Conservation (phyloP, 2,329 filamentous ascomycete species). For the Aureobasidium sp. region DNA sequence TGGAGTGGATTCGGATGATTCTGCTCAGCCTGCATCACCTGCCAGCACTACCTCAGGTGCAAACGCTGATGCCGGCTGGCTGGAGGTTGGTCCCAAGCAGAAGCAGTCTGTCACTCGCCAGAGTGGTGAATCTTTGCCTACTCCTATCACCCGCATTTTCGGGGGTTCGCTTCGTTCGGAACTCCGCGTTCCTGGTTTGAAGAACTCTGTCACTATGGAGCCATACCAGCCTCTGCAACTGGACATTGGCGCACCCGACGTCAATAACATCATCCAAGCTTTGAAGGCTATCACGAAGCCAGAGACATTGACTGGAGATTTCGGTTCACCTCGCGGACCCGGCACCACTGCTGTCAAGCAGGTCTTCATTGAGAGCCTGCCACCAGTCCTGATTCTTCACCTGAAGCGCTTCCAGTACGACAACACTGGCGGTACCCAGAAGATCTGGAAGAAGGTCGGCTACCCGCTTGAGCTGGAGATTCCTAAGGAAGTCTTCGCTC, state of each 20-base stretch:
- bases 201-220: conserved; percentile 85
- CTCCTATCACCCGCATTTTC: conserved; percentile 89
- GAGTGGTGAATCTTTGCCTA: conserved; percentile 55
- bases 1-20: conserved; percentile 19
- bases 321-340: conserved; percentile 67
- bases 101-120: conserved; percentile 78
- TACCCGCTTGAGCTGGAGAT: conserved; percentile 94
- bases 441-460: conserved; percentile 97
- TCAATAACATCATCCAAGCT: conserved; percentile 87
- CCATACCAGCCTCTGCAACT: conserved; percentile 92
- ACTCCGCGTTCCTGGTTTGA: conserved; percentile 74
- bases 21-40: conserved; percentile 30
- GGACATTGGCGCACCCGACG: conserved; percentile 79
- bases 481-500: conserved; percentile 78
- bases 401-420: conserved; percentile 98
- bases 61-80: conserved; percentile 60
- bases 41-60: conserved; percentile 31
- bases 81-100: conserved; percentile 90
- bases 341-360: conserved; percentile 81
- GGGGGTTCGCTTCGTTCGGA: conserved; percentile 86
- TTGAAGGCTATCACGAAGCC: conserved; percentile 74
- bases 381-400: conserved; percentile 86
- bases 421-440: conserved; percentile 76
- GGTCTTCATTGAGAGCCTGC: conserved; percentile 84
- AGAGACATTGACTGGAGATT: conserved; percentile 78